Conservation (phyloP, 176 grass and related monocot genomes). For the Hyparrhenia diplandra region DNA sequence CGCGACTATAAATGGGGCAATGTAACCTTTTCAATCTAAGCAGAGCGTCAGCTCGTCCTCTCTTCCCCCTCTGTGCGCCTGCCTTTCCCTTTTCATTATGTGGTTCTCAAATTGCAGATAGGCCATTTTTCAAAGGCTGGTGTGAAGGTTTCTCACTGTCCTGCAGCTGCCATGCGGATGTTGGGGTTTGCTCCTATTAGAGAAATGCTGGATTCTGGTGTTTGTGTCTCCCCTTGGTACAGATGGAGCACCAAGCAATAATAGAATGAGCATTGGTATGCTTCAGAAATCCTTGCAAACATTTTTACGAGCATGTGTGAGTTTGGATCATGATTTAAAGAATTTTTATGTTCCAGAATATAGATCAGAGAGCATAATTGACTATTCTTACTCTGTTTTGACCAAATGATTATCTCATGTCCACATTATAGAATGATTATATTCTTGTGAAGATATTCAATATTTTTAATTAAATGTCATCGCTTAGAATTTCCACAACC, state of each 20-base stretch:
- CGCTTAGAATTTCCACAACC: background rate
- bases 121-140: constrained; percentile 66
- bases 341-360: background rate
- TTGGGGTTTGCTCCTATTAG: constrained; percentile 89
- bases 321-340: background rate
- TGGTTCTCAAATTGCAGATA: constrained; percentile 51
- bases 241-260: constrained; percentile 93
- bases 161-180: constrained; percentile 87
- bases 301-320: constrained; percentile 4
- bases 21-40: no score
- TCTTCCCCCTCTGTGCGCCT: no score
- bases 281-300: constrained; percentile 20
- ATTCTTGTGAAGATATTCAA: background rate
- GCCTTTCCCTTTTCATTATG: background rate
- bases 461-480: background rate
- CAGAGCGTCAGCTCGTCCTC: no score
- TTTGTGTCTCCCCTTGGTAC: constrained; percentile 96
- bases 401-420: background rate
- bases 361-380: background rate
- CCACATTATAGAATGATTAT: background rate
- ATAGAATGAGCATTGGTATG: constrained; percentile 94
- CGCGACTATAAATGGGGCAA: no score
- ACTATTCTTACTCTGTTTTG: background rate
- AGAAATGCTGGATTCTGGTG: constrained; percentile 82
- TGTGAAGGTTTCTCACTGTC: constrained; percentile 96